Evolutionary conservation across 139 green algal species (phyloP), one percentile per base, ranked within the genome.

Genomic region (Medakamo hakoo): DNA sequence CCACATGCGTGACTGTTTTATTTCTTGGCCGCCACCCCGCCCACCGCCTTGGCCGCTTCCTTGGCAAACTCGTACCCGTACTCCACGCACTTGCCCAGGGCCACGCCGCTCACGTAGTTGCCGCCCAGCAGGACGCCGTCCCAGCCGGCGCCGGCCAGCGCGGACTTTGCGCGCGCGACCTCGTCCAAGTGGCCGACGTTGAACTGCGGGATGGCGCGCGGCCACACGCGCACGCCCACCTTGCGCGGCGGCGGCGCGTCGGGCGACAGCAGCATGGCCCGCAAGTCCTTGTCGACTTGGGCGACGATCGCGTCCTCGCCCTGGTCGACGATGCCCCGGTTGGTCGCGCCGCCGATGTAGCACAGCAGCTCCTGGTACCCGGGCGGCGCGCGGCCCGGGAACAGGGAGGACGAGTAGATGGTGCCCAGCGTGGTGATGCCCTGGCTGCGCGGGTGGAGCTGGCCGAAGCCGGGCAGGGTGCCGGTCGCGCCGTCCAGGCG

Each of bases 51-150:
- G 27, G 78, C 76, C 3, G 93, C 60, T 21, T 88, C 66, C 2
- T 76, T 68, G 3, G 90, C 92, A 60, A 80, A 83, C 59, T 91
- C 82, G 64, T 93, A 96, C 4, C 78, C 82, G 62, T 82, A 87
- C 80, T 97, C 90, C 4, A 97, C 83, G 67, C 86, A 93, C 73
- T 94, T 93, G 56, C 93, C 93, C 55, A 99, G 76, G 2, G 92
- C 92, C 26, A 98, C 92, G 20, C 91, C 85, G n/a, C 69, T 80
- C 27, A 95, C 86, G 71, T 98, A 99, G 81, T 99, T 99, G 60
- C 93, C 93, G 20, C 93, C 91, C 30, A 99, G 80, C 61, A 94
- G 73, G 18, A 99, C 59, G 30, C 79, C 84, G 4, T 85, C 73
- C 64, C 71, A 84, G 64, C 88, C 89, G 18, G 70, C 72, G 21